Base-by-base conservation (phyloP, 179 eudicot species). In the Drosera spatulata region DNA sequence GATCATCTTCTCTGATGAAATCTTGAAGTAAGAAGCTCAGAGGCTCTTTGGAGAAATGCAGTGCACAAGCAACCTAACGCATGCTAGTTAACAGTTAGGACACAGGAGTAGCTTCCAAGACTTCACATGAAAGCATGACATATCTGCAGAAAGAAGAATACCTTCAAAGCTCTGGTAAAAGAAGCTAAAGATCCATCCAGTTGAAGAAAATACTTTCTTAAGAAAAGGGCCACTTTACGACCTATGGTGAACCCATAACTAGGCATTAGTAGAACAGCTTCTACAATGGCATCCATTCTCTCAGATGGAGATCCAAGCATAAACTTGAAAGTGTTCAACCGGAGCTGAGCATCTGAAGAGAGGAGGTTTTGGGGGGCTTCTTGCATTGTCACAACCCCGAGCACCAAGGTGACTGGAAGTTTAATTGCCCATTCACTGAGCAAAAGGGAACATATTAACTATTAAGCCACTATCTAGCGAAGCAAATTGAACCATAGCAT, bases 381-480 rank as follows among this genome's bases (percentile, higher is more conserved):
- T 66, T 77, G 58, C 43, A 76, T 86, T 48, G 99, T 89, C 67
- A 95, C 77, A 56, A 89, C 85, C 58, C 96, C 99, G 73, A 85
- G 59, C 56, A 93, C 70, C 64, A 93, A 69, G 69, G 89, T 70
- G 63, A 84, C 68, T 11, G 99, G 99, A 71, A 93, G 68, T 75
- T 89, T 89, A 58, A 84, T 69, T 39, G 66, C 80, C 99, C 99
- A 93, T 80, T 93, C 95, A 71, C 99, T 93, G 90, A 57, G 14
- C 68, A 73, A 15, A 62, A 52, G 15, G 56, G 52, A 39, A 6
- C 7, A 64, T 2, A 72, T 63, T 61, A 61, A 43, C 46, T 47
- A 68, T 6, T 60, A 39, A 14, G 58, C 41, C 41, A 7, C 41
- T 10, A 10, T 33, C 41, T n/a, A 55, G 14, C 22, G 33, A 53